These are phyloP conservation scores for Mycosphaerella sp. DNA, from an alignment of 2,329 filamentous ascomycete genomes.

Conservation along the genomic window DNA sequence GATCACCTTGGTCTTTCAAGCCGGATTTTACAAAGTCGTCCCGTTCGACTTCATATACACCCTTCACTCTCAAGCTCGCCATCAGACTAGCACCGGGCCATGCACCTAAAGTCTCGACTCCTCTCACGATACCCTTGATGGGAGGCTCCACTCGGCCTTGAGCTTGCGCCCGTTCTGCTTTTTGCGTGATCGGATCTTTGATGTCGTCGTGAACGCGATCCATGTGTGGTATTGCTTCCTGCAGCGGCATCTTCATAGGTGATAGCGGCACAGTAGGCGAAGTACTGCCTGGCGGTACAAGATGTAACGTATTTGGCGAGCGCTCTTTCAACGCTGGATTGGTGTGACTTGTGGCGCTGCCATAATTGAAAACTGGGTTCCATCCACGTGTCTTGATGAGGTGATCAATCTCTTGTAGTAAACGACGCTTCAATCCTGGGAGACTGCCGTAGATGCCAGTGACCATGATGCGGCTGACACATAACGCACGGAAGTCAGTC, in stretches of 20 bases:
- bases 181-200: conserved; percentile 47
- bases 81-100: conserved; percentile 70
- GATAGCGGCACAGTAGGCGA: conserved; percentile 13
- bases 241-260: conserved; percentile 23
- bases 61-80: conserved; percentile 60
- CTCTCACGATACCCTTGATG: conserved; percentile 56
- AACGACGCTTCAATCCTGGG: conserved; percentile 68
- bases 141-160: conserved; percentile 36
- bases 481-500: conserved; percentile 72
- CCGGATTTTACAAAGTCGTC: conserved; percentile 67
- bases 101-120: conserved; percentile 61
- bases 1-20: conserved; percentile 27
- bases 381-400: conserved; percentile 67
- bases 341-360: conserved; percentile 35
- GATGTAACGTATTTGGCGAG: conserved; percentile 16
- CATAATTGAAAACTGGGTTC: conserved; percentile 67
- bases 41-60: conserved; percentile 63
- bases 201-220: conserved; percentile 29
- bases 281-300: conserved; percentile 5
- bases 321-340: conserved; percentile 17
- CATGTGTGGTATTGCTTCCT: conserved; percentile 21
- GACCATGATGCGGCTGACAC: conserved; percentile 84
- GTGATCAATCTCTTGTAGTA: conserved; percentile 65
- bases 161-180: conserved; percentile 47
- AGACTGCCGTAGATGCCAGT: conserved; percentile 74